A percentile compares a stretch with the other conserved stretches of the same genome.
These are phyloP conservation scores for Ascocoryne sarcoides DNA, from an alignment of 2,329 filamentous ascomycete genomes.

Conservation along the genomic window DNA sequence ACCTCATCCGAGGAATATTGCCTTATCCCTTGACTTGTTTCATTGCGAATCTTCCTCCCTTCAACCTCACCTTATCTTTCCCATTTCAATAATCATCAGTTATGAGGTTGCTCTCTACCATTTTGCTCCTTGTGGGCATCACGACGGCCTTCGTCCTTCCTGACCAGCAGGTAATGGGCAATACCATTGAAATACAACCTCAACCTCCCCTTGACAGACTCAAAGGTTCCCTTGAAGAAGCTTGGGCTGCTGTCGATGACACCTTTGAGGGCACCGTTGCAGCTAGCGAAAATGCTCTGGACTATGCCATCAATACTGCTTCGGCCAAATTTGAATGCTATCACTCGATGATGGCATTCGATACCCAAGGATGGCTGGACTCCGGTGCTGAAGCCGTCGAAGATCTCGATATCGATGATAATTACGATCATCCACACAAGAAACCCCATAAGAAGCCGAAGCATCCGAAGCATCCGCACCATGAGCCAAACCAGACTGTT, in stretches of 20 bases:
- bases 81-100: constrained; percentile 11
- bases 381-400: constrained; percentile 28
- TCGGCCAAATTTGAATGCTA: constrained; percentile 23
- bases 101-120: constrained; percentile 31
- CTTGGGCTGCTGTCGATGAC: constrained; percentile 22
- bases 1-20: no score
- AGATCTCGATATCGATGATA: constrained; percentile 18
- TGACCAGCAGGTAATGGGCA: constrained; percentile 39
- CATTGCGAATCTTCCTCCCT: constrained; percentile 3
- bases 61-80: background rate
- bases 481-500: constrained; percentile 57
- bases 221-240: constrained; percentile 27
- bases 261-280: constrained; percentile 20
- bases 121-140: constrained; percentile 41
- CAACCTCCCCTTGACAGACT: constrained; percentile 30
- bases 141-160: constrained; percentile 45
- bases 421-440: constrained; percentile 21
- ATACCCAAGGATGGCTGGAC: constrained; percentile 26
- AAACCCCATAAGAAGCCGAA: constrained; percentile 22
- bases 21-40: no score
- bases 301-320: constrained; percentile 20
- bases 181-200: no score
- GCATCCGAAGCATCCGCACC: constrained; percentile 28
- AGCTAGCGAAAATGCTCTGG: constrained; percentile 25
- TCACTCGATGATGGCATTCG: constrained; percentile 26